A percentile compares a stretch with the other conserved stretches of the same genome.
These are phyloP conservation scores for Citrus hindsii DNA, from an alignment of 345 rosid genomes.

Conservation along the genomic window DNA sequence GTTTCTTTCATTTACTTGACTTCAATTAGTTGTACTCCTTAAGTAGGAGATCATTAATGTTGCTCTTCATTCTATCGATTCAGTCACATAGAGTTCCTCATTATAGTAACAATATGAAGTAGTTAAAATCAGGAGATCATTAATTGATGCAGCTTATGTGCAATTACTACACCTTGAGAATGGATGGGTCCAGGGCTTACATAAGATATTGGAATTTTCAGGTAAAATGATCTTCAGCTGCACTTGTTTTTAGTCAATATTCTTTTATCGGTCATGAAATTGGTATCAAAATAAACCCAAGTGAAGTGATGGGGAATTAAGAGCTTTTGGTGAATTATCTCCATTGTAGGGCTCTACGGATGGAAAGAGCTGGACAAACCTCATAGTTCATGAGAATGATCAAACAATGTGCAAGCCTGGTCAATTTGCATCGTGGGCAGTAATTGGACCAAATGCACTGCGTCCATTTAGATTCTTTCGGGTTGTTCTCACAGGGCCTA, in stretches of 20 bases:
- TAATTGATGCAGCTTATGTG: slow-evolving; percentile 80
- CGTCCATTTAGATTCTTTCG: slow-evolving; percentile 81
- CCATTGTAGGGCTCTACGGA: slow-evolving; percentile 70
- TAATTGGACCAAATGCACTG: slow-evolving; percentile 64
- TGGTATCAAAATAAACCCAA: neutral
- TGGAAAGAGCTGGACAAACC: slow-evolving; percentile 67
- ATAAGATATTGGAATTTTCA: slow-evolving; percentile 80
- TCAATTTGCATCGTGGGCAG: slow-evolving; percentile 84
- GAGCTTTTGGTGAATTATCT: neutral
- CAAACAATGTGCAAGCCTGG: slow-evolving; percentile 75
- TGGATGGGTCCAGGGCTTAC: slow-evolving; percentile 85
- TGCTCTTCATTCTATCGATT: neutral
- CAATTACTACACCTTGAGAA: slow-evolving; percentile 86
- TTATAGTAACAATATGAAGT: neutral
- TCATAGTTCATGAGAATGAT: slow-evolving; percentile 75
- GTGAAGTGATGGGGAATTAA: neutral
- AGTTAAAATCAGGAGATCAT: neutral
- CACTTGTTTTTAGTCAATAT: neutral
- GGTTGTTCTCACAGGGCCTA: slow-evolving; percentile 64
- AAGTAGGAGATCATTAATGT: neutral
- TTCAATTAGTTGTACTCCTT: neutral
- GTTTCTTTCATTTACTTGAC: slow-evolving; percentile 27
- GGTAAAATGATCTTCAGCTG: slow-evolving; percentile 36
- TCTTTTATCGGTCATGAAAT: neutral
- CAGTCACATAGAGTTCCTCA: neutral